Percentiles rank a stretch among this genome's conserved stretches.
Conservation (phyloP, 148 eudicot species). For the Simmondsia chinensis region DNA sequence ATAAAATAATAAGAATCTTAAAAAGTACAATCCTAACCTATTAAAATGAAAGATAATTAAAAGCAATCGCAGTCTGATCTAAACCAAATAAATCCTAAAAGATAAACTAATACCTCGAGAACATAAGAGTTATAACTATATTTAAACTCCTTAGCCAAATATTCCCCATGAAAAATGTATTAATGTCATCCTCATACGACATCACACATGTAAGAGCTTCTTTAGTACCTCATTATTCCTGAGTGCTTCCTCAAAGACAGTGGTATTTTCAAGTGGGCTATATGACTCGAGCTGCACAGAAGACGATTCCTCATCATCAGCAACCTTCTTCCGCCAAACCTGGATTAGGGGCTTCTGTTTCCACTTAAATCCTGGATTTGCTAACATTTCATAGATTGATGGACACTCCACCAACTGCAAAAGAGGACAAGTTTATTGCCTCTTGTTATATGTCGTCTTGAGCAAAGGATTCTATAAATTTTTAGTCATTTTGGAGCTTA, state of each 20-base stretch:
- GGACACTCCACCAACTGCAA: slow-evolving; percentile 88
- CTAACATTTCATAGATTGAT: slow-evolving; percentile 86
- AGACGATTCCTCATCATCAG: slow-evolving; percentile 30
- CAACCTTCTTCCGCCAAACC: slow-evolving; percentile 55
- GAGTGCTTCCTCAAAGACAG: slow-evolving; percentile 70
- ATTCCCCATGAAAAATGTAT: background rate
- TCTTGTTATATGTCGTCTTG: background rate
- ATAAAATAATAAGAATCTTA: too few species aligned
- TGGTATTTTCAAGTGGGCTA: slow-evolving; percentile 38
- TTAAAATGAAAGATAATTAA: too few species aligned
- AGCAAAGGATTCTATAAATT: background rate
- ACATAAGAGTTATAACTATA: too few species aligned
- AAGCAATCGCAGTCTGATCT: too few species aligned
- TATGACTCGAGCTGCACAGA: slow-evolving; percentile 52
- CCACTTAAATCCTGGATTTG: slow-evolving; percentile 77
- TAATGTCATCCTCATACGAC: background rate
- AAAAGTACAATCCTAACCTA: too few species aligned
- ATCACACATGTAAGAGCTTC: slow-evolving; percentile 3
- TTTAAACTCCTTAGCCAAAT: too few species aligned
- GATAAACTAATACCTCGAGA: too few species aligned
- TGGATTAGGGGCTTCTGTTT: slow-evolving; percentile 58
- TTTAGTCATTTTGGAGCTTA: background rate
- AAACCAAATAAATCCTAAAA: too few species aligned
- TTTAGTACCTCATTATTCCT: slow-evolving; percentile 69
- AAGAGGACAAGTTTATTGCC: background rate